Evolutionary conservation across 2,329 filamentous ascomycete genomes (phyloP).

Genomic region (Fusarium decemcellulare): DNA sequence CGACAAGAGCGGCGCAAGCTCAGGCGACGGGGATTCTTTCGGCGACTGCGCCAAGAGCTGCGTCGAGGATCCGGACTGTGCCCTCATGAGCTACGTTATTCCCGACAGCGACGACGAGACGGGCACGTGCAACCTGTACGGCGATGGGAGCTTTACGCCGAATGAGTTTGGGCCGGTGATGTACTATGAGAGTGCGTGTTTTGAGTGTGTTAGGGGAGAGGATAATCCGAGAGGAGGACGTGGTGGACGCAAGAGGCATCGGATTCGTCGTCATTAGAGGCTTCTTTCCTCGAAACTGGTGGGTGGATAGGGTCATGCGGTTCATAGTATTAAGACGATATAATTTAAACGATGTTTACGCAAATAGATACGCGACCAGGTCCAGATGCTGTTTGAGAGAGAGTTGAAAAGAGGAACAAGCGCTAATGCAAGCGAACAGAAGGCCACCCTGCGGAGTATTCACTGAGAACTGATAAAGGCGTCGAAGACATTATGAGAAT

Average conservation of each 20-base stretch:
- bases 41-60: constrained; percentile 13
- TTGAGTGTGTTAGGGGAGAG: constrained; percentile 2
- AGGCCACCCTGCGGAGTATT: too few relatives aligned
- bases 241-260: background rate
- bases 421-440: too few relatives aligned
- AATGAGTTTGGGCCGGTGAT: background rate
- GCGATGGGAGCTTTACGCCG: background rate
- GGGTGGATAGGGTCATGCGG: too few relatives aligned
- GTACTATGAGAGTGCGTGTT: constrained; percentile 20
- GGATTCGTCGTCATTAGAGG: constrained; percentile 11
- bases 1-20: accelerated
- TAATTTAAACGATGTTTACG: too few relatives aligned
- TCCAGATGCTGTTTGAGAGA: too few relatives aligned
- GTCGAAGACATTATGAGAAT: too few relatives aligned
- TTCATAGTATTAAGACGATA: too few relatives aligned
- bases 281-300: too few relatives aligned
- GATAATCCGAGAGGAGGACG: background rate
- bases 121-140: constrained; percentile 15
- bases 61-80: background rate
- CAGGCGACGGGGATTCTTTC: background rate
- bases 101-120: background rate
- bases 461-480: too few relatives aligned
- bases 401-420: too few relatives aligned
- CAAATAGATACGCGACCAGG: too few relatives aligned
- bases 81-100: constrained; percentile 2